Conservation (phyloP, 352 stramenopile genomes). For the Phytophthora palmivora region DNA sequence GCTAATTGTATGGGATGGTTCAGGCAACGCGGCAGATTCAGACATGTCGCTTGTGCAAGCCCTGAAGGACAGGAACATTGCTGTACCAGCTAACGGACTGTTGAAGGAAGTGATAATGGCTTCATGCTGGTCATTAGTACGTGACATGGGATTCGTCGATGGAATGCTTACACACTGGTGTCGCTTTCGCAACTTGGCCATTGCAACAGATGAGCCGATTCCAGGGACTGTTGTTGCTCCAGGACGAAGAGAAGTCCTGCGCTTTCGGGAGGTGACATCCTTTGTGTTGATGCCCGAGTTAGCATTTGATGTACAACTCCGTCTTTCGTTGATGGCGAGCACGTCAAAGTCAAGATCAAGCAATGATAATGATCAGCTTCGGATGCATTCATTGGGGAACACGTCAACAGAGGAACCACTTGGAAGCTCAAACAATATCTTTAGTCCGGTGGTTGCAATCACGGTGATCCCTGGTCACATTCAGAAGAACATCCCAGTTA, state of each 20-base stretch:
- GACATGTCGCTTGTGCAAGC: conserved; percentile 18
- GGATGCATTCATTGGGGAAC: background rate
- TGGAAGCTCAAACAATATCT: background rate
- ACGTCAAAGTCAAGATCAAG: background rate
- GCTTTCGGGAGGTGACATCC: conserved; percentile 77
- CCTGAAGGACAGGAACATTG: conserved; percentile 24
- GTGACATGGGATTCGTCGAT: conserved; percentile 59
- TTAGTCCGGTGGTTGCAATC: conserved; percentile 9
- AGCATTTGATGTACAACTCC: conserved; percentile 53
- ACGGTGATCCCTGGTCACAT: conserved; percentile 61
- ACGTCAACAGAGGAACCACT: background rate
- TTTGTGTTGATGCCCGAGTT: conserved; percentile 65
- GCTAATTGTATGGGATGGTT: conserved; percentile 78
- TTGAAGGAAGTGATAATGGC: conserved; percentile 72
- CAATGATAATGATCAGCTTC: background rate
- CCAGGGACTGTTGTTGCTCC: conserved; percentile 11
- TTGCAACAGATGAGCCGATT: conserved; percentile 45
- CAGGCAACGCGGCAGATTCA: conserved; percentile 36
- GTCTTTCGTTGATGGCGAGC: conserved; percentile 26
- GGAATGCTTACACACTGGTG: conserved; percentile 59
- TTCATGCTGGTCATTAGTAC: conserved; percentile 70
- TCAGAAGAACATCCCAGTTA: conserved; percentile 51
- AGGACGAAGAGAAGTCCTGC: conserved; percentile 36
- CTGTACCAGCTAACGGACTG: conserved; percentile 45
- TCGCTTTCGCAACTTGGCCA: conserved; percentile 74